Base-by-base conservation (phyloP, 2,329 filamentous ascomycete genomes). In the Arachnopeziza araneosa region DNA sequence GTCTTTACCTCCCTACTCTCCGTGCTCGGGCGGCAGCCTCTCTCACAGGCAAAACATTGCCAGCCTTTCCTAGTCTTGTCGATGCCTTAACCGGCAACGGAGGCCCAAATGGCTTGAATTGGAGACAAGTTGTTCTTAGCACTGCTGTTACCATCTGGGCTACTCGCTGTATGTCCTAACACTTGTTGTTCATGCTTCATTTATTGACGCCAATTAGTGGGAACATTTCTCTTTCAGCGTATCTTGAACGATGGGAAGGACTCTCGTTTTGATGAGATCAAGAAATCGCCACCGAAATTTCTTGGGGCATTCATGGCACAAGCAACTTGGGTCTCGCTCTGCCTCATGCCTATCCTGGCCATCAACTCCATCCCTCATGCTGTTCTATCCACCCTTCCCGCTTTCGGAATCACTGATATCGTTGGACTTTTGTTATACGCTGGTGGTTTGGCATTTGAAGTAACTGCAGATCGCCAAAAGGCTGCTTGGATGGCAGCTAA, bases 281-380 rank as follows among this genome's bases (percentile, higher is more conserved):
- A 81, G 60, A 74, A 69, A 26, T 79, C 77, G 0, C 77, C 81
- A 0, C 71, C 78, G 1, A 82, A 80, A 66, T 84, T 85, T 75
- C 68, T 77, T 52, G 79, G 72, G 52, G 81, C 80, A 5, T 84
- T 83, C 73, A 75, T 81, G 66, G 82, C 80, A 2, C 87, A 90
- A 72, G 86, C 86, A 7, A 79, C 80, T 0, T 90, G 86, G 87
- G 84, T 89, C 1, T 83, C 83, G 1, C 76, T 89, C n/a, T 86
- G 83, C 70, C 76, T 87, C 4, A 76, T 88, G 66, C 87, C 87
- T 12, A 80, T 90, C 9, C 74, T 89, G 6, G 81, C 84, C 1
- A 69, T 89, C 58, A 89, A 89, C 71, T 76, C 83, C 7, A 78
- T 87, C 6, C 85, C 86, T 0, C 76, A 80, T 1, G 74, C 76